Conservation (phyloP, 2,329 filamentous ascomycete species). For the Aspergillus nomiae region DNA sequence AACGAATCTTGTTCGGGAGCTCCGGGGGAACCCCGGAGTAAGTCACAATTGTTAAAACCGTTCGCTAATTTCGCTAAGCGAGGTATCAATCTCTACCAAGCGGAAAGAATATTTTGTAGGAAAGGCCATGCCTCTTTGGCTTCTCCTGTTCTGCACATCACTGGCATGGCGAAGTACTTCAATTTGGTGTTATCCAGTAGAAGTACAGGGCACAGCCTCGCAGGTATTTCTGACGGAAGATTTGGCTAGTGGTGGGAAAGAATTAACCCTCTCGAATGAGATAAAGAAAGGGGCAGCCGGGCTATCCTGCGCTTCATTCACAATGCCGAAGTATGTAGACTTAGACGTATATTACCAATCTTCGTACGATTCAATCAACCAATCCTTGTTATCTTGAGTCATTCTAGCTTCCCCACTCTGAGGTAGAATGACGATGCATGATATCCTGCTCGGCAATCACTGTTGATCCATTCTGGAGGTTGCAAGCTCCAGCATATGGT, state of each 20-base stretch:
- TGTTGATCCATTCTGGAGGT: too few species aligned
- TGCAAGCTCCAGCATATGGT: too few species aligned
- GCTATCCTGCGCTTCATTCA: too few species aligned
- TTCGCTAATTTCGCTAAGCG: background rate
- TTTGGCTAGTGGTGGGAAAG: background rate
- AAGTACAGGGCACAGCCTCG: background rate
- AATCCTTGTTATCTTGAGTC: background rate
- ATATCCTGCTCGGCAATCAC: too few species aligned
- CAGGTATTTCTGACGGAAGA: background rate
- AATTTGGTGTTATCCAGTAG: too few species aligned
- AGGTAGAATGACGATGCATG: too few species aligned
- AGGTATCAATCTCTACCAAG: background rate
- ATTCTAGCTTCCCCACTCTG: background rate
- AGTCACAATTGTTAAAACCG: background rate
- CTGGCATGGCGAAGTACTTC: too few species aligned
- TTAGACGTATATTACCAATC: background rate
- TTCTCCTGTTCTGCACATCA: too few species aligned
- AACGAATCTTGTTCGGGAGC: background rate
- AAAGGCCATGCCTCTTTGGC: too few species aligned
- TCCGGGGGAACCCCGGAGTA: background rate
- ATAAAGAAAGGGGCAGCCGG: background rate
- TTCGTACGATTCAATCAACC: background rate
- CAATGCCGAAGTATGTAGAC: background rate
- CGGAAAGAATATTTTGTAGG: background rate
- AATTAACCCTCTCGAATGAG: background rate